A percentile compares a stretch with the other conserved stretches of the same genome.
Conservation (phyloP, 1,284 basidiomycete genomes). For the Melampsora larici-populina region DNA sequence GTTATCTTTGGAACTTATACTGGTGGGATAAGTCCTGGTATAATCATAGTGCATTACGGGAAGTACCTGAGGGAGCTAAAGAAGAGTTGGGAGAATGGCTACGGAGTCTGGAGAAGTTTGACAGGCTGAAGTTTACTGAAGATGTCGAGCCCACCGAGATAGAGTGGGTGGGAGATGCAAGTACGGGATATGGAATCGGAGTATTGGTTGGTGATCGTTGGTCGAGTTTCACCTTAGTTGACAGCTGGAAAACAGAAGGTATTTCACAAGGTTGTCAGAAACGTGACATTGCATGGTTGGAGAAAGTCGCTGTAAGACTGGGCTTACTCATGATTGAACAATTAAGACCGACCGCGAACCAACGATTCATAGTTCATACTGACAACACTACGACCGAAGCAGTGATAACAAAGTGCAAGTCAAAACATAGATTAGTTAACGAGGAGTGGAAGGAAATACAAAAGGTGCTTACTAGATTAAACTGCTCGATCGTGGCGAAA, state of each 20-base stretch:
- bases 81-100: too few species aligned
- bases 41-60: neutral
- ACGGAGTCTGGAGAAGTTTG: too few species aligned
- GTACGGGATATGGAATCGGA: neutral
- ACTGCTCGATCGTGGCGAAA: too few species aligned
- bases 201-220: neutral
- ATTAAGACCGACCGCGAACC: too few species aligned
- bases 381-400: too few species aligned
- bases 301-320: neutral
- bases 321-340: neutral
- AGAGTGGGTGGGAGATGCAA: conserved; percentile 2
- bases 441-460: too few species aligned
- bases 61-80: neutral
- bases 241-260: too few species aligned
- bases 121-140: too few species aligned
- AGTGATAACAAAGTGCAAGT: neutral
- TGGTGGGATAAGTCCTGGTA: neutral
- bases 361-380: too few species aligned
- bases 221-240: neutral
- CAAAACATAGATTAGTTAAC: too few species aligned
- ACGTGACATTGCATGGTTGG: neutral
- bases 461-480: too few species aligned
- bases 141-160: neutral
- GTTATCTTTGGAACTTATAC: neutral
- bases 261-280: neutral